Conservation (phyloP, 768 basidiomycete genomes). For the Xerocomellus amylosporus region DNA sequence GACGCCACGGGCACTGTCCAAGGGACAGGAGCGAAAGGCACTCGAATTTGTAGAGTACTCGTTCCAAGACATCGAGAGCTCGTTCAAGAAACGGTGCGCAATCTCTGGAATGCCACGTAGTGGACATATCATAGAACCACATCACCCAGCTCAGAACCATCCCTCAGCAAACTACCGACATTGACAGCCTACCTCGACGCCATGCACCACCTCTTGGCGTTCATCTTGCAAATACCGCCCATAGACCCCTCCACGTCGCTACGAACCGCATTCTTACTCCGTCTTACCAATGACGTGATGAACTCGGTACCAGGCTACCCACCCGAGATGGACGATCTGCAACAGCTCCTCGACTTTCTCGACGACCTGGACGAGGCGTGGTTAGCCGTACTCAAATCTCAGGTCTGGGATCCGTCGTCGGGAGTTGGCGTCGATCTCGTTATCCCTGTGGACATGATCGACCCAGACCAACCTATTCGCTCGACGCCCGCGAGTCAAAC, state of each 20-base stretch:
- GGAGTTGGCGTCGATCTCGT: conserved; percentile 41
- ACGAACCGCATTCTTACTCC: conserved; percentile 65
- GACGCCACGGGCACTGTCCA: conserved; percentile 38
- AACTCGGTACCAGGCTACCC: conserved; percentile 60
- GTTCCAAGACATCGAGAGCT: conserved; percentile 63
- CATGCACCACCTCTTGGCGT: conserved; percentile 50
- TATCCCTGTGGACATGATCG: conserved; percentile 37
- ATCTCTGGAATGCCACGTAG: neutral
- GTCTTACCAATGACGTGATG: conserved; percentile 66
- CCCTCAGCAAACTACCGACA: conserved; percentile 52
- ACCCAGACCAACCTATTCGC: conserved; percentile 27
- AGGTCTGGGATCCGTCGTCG: conserved; percentile 61
- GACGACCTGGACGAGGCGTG: conserved; percentile 75
- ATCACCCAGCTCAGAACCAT: conserved; percentile 26
- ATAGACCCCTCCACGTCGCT: conserved; percentile 66
- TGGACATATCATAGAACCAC: neutral
- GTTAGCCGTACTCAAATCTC: conserved; percentile 59
- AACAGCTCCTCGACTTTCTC: conserved; percentile 60
- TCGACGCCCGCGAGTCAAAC: conserved; percentile 62
- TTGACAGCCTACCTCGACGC: conserved; percentile 59
- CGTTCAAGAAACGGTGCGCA: conserved; percentile 72
- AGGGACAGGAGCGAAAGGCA: conserved; percentile 61
- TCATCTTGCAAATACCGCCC: conserved; percentile 75
- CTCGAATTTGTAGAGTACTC: conserved; percentile 62
- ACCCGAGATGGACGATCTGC: conserved; percentile 43